A percentile compares a stretch with the other conserved stretches of the same genome.
These are phyloP conservation scores for Boletellus ananiceps DNA, from an alignment of 768 basidiomycete genomes.

Conservation along the genomic window DNA sequence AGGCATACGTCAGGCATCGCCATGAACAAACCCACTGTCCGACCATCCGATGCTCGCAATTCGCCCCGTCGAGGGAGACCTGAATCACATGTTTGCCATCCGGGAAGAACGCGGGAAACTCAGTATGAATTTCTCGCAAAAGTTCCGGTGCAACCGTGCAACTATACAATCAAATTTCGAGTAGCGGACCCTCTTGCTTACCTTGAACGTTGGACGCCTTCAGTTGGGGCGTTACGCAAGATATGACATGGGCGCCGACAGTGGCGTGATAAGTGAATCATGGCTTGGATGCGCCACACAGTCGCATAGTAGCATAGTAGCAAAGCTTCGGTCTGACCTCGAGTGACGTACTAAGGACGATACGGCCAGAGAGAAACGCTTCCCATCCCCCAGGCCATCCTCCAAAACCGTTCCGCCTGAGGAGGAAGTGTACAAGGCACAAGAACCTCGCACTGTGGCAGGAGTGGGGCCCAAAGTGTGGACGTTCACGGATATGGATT, in stretches of 20 bases:
- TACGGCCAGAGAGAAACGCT: too few relatives aligned
- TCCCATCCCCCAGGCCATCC: too few relatives aligned
- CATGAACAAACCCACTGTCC: slow-evolving; percentile 1
- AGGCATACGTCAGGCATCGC: background rate
- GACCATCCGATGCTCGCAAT: slow-evolving; percentile 3
- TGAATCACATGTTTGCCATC: slow-evolving; percentile 3
- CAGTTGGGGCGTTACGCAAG: background rate
- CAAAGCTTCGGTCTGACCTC: background rate
- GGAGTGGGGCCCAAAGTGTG: too few relatives aligned
- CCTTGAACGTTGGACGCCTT: background rate
- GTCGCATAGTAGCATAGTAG: too few relatives aligned
- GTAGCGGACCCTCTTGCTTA: background rate
- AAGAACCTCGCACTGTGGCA: too few relatives aligned
- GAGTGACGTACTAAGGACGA: background rate
- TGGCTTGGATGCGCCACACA: too few relatives aligned
- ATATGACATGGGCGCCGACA: background rate
- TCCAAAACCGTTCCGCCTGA: too few relatives aligned
- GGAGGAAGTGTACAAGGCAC: too few relatives aligned
- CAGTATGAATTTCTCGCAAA: background rate
- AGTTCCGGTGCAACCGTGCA: background rate
- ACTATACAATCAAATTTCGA: background rate
- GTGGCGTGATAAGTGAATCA: background rate
- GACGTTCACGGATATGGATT: too few relatives aligned
- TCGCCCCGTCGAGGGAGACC: background rate
- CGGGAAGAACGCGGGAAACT: background rate